Percentiles rank a stretch among this genome's conserved stretches.
Conservation (phyloP, 768 basidiomycete genomes). For the Phanerodontia chrysosporium region DNA sequence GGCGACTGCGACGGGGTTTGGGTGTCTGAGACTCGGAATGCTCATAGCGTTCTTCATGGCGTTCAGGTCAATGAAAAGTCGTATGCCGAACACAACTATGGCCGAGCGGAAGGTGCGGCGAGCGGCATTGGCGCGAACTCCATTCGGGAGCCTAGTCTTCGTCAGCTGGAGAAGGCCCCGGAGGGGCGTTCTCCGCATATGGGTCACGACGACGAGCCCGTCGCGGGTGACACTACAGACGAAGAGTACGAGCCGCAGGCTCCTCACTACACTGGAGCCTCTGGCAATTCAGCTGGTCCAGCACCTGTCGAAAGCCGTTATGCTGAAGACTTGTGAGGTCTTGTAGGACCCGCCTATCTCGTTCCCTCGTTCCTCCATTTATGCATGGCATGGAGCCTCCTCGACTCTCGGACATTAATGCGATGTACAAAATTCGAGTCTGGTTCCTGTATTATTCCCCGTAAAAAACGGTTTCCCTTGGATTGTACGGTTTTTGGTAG, state of each 20-base stretch:
- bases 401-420: too few species aligned
- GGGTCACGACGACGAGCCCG: slow-evolving; percentile 18
- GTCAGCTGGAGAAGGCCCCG: slow-evolving; percentile 72
- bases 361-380: not conserved
- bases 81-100: not conserved
- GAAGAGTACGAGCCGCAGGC: not conserved
- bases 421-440: too few species aligned
- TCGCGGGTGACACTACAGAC: slow-evolving; percentile 6
- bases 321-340: slow-evolving; percentile 18
- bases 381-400: too few species aligned
- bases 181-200: slow-evolving; percentile 43
- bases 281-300: slow-evolving; percentile 10
- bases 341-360: not conserved
- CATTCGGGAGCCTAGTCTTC: slow-evolving; percentile 46
- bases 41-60: not conserved
- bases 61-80: slow-evolving; percentile 36
- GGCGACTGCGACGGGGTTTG: slow-evolving; percentile 25
- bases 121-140: slow-evolving; percentile 29
- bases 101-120: slow-evolving; percentile 14
- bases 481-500: too few species aligned
- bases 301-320: slow-evolving; percentile 25
- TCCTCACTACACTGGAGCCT: not conserved
- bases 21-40: slow-evolving; percentile 29
- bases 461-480: too few species aligned
- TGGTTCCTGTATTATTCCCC: not conserved